These are phyloP conservation scores for Atalantia buxifolia DNA, from an alignment of 345 rosid genomes.

Conservation along the genomic window DNA sequence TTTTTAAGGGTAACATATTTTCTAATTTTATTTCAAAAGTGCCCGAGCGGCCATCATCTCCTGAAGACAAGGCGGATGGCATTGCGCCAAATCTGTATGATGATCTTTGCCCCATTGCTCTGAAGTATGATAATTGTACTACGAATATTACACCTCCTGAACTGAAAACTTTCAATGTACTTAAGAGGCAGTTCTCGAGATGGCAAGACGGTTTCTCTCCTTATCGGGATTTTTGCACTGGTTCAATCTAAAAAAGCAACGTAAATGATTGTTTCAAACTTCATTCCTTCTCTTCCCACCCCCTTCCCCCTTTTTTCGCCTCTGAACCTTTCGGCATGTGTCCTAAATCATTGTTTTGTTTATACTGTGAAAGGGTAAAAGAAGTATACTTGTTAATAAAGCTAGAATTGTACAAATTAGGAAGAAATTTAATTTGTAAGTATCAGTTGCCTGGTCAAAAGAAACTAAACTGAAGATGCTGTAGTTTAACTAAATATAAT, in stretches of 20 bases:
- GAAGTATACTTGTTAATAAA: no score
- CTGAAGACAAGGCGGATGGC: slow-evolving; percentile 4
- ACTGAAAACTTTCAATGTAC: slow-evolving; percentile 16
- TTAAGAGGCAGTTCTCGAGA: slow-evolving; percentile 33
- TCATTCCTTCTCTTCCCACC: no score
- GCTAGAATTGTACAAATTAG: no score
- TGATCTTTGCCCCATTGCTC: slow-evolving; percentile 34
- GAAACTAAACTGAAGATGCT: no score
- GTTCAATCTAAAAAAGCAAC: slow-evolving; percentile 7
- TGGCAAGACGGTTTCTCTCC: slow-evolving; percentile 27
- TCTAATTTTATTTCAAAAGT: slow-evolving; percentile 30
- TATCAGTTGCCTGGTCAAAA: no score
- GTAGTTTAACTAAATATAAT: no score
- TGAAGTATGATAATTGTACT: slow-evolving; percentile 27
- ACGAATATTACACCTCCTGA: slow-evolving; percentile 19
- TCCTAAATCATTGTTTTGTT: no score
- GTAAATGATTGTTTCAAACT: not conserved
- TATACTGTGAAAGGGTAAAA: no score
- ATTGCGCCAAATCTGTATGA: slow-evolving; percentile 23
- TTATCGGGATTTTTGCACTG: slow-evolving; percentile 22
- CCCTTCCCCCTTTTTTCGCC: no score
- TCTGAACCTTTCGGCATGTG: no score
- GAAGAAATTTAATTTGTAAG: no score
- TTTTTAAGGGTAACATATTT: slow-evolving; percentile 13
- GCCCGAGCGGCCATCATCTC: not conserved